Evolutionary conservation across 1,139 yeast genomes (phyloP).

Genomic region (Suhomyces taliae): DNA sequence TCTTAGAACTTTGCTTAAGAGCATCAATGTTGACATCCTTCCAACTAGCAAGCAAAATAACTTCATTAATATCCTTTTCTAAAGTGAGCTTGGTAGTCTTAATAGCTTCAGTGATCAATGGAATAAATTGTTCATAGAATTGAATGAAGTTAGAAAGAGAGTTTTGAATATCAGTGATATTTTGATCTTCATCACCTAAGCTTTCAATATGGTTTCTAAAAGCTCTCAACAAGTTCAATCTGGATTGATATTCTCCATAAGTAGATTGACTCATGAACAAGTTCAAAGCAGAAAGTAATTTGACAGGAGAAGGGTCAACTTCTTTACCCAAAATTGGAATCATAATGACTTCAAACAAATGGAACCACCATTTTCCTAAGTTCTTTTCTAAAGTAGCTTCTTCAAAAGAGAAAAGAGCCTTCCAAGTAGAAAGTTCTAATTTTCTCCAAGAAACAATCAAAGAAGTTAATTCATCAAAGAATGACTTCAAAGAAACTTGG

Average conservation of each 20-base stretch:
- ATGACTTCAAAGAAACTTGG: constrained; percentile 61
- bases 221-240: constrained; percentile 61
- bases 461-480: constrained; percentile 58
- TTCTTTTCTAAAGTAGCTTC: constrained; percentile 49
- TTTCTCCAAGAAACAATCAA: constrained; percentile 89
- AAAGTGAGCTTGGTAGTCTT: constrained; percentile 49
- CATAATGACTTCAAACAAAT: constrained; percentile 75
- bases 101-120: constrained; percentile 48
- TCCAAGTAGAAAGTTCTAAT: constrained; percentile 86
- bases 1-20: constrained; percentile 86
- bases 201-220: constrained; percentile 53
- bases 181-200: background rate
- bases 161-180: constrained; percentile 21
- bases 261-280: constrained; percentile 74
- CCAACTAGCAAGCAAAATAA: constrained; percentile 92
- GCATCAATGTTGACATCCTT: constrained; percentile 95
- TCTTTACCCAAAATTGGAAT: constrained; percentile 44
- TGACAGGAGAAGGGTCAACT: constrained; percentile 28
- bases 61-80: constrained; percentile 80
- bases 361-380: constrained; percentile 88
- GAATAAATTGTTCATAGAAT: constrained; percentile 66
- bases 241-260: constrained; percentile 65
- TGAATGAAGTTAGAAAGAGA: constrained; percentile 62
- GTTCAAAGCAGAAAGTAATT: constrained; percentile 68
- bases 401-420: constrained; percentile 68